Base-by-base conservation (phyloP, 345 rosid genomes). In the Lepidium aucheri region DNA sequence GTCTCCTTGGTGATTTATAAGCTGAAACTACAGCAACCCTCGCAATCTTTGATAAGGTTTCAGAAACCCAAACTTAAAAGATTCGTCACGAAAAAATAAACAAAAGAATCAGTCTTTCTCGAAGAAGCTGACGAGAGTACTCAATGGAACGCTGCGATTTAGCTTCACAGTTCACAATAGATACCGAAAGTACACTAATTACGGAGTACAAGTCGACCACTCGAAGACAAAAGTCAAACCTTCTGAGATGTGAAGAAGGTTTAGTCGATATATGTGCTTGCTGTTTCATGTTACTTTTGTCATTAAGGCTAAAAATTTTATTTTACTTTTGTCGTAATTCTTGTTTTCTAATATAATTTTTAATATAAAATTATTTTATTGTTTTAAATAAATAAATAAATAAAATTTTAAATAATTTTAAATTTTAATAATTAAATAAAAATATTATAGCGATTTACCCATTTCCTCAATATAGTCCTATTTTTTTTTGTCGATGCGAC, bases 1-100 rank as follows among this genome's bases (percentile, higher is more conserved):
- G 75, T 67, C 82, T 75, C 14, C 7, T 72, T 22, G 76, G 73
- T 41, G 79, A 64, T 46, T 77, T 81, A 14, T 50, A 32, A 43
- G 49, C 62, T 52, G 26, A 58, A 18, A 13, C 63, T 44, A 50
- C 39, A 58, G 67, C 47, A 45, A 76, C 55, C 24, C 67, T 77
- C 54, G 75, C 90, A 59, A 83, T 81, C 73, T 71, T 76, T 32
- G 76, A 47, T 74, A 13, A 39, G 6, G 56, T 18, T 24, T 61
- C 1, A 38, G 5, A 6, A 14, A 46, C 30, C 30, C 51, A 28
- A 44, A 38, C 8, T 15, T 15, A 3, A 70, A 4, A 52, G 74
- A 43, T 15, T 42, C 13, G 0, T 13, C 20, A 33, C 9, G 20
- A 52, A 10, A 6, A 47, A 13, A 0, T 2, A 0, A 7, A 28